These are phyloP conservation scores for Hortiboletus campestris DNA, from an alignment of 768 basidiomycete genomes.

Conservation along the genomic window DNA sequence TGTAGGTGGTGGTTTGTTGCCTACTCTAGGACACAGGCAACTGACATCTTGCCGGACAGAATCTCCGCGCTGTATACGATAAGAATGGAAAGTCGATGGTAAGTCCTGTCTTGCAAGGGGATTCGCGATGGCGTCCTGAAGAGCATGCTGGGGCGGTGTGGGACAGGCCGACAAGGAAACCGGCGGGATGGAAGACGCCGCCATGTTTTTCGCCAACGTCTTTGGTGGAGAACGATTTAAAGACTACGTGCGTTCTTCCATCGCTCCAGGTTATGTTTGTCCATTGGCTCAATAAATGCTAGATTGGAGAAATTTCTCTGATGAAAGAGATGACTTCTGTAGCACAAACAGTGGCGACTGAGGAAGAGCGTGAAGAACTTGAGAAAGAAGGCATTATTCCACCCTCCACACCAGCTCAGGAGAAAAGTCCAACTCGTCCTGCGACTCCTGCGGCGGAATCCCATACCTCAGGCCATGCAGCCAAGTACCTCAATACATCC, in stretches of 20 bases:
- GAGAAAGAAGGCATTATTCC: slow-evolving; percentile 60
- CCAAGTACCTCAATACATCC: slow-evolving; percentile 13
- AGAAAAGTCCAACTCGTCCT: slow-evolving; percentile 14
- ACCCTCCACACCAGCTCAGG: slow-evolving; percentile 17
- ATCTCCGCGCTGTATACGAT: slow-evolving; percentile 87
- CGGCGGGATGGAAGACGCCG: slow-evolving; percentile 86
- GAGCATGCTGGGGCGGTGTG: not conserved
- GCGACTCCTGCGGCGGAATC: slow-evolving; percentile 16
- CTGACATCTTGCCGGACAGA: slow-evolving; percentile 40
- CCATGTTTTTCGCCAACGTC: slow-evolving; percentile 91
- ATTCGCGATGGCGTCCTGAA: slow-evolving; percentile 6
- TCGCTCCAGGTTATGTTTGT: not conserved
- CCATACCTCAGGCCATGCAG: slow-evolving; percentile 3
- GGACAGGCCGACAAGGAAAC: slow-evolving; percentile 72
- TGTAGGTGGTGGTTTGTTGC: slow-evolving; percentile 42
- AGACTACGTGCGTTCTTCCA: slow-evolving; percentile 68
- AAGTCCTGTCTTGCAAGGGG: slow-evolving; percentile 22
- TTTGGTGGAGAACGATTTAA: slow-evolving; percentile 93
- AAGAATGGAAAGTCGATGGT: slow-evolving; percentile 93
- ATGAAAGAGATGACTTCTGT: slow-evolving; percentile 92
- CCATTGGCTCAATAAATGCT: slow-evolving; percentile 3
- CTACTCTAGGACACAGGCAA: slow-evolving; percentile 2
- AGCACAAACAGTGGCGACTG: slow-evolving; percentile 84
- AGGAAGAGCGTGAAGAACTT: slow-evolving; percentile 88
- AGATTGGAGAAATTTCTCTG: slow-evolving; percentile 96